Percentiles rank a stretch among this genome's conserved stretches.
Evolutionary conservation across 306 rosid genomes (phyloP).

Genomic region (Quercus agrifolia): DNA sequence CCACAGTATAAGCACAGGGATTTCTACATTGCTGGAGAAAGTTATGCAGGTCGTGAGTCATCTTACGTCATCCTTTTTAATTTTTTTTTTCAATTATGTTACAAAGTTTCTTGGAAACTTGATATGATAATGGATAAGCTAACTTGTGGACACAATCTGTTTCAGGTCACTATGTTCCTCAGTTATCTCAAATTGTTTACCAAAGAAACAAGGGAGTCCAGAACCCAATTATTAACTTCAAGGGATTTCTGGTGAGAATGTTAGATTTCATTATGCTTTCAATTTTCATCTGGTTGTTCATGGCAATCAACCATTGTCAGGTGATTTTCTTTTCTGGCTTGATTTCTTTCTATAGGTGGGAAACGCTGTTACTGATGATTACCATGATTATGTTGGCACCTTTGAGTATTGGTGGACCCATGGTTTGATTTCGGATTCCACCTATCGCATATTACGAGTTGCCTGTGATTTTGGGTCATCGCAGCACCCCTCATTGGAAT

Average conservation of each 20-base stretch:
- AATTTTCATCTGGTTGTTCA: background rate
- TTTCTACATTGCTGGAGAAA: slow-evolving; percentile 94
- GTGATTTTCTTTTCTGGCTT: slow-evolving; percentile 19
- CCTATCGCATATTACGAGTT: slow-evolving; percentile 49
- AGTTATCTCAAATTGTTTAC: slow-evolving; percentile 71
- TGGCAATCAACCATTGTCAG: slow-evolving; percentile 14
- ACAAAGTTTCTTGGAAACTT: slow-evolving; percentile 4
- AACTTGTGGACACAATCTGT: slow-evolving; percentile 2
- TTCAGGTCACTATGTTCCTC: slow-evolving; percentile 96
- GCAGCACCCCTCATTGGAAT: slow-evolving; percentile 70
- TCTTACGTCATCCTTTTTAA: background rate
- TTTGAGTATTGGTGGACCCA: slow-evolving; percentile 98
- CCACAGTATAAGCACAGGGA: slow-evolving; percentile 89
- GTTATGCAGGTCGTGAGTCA: slow-evolving; percentile 79
- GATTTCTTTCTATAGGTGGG: slow-evolving; percentile 60
- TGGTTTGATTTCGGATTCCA: slow-evolving; percentile 91
- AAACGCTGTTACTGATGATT: slow-evolving; percentile 92
- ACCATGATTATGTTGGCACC: slow-evolving; percentile 80
- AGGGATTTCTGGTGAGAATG: slow-evolving; percentile 83
- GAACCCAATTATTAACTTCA: slow-evolving; percentile 74
- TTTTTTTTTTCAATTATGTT: background rate
- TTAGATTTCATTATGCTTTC: slow-evolving; percentile 2
- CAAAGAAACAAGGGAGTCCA: slow-evolving; percentile 61
- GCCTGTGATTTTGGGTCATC: slow-evolving; percentile 66
- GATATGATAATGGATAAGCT: slow-evolving; percentile 3